Conservation (phyloP, 805 yeast species). For the Saturnispora halmiae region DNA sequence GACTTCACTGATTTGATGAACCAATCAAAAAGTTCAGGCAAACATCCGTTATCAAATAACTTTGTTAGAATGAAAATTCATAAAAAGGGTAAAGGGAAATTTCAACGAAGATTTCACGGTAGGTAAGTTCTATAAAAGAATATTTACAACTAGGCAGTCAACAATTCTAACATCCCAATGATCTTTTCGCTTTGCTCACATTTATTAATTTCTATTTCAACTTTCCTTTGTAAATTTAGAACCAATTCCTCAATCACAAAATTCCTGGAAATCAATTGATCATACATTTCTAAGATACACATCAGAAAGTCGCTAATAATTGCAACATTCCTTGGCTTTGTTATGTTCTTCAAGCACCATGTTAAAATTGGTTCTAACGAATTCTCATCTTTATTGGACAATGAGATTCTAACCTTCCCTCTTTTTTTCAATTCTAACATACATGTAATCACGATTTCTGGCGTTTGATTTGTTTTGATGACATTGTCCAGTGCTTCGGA, state of each 20-base stretch:
- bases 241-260: constrained; percentile 71
- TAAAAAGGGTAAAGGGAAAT: constrained; percentile 20
- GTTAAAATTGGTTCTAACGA: constrained; percentile 70
- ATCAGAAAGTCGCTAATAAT: constrained; percentile 61
- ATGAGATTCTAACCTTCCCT: constrained; percentile 79
- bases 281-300: constrained; percentile 66
- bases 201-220: constrained; percentile 61
- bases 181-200: constrained; percentile 83
- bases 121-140: constrained; percentile 8
- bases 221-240: constrained; percentile 47
- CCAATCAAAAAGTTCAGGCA: constrained; percentile 18
- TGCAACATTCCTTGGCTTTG: constrained; percentile 65
- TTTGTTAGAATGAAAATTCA: constrained; percentile 30
- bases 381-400: constrained; percentile 77
- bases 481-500: constrained; percentile 86
- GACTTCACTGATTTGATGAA: constrained; percentile 13
- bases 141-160: constrained; percentile 39
- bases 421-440: constrained; percentile 78
- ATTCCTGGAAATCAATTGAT: constrained; percentile 59
- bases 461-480: constrained; percentile 52
- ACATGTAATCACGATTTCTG: constrained; percentile 74
- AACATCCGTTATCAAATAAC: constrained; percentile 27
- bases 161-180: constrained; percentile 87
- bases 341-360: constrained; percentile 71
- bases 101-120: constrained; percentile 19